Base-by-base conservation (phyloP, 2,329 filamentous ascomycete species). In the Apiospora marii region DNA sequence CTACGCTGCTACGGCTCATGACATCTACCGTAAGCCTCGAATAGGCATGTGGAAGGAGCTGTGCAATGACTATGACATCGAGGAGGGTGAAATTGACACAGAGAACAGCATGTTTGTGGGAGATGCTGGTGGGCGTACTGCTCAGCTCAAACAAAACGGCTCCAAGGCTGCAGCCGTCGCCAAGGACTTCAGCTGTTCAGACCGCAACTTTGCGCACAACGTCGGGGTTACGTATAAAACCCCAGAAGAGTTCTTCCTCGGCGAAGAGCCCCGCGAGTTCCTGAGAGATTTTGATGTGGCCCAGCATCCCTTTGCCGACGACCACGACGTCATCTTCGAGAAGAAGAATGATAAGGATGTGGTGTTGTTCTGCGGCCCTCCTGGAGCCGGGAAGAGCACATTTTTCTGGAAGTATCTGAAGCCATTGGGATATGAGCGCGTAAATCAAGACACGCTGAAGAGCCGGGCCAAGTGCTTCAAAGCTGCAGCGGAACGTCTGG, bases 371-470 rank as follows among this genome's bases (percentile, higher is more conserved):
- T 96, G 94, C 79, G 96, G 96, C 1, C 94, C 93, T 68, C 96
- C 96, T 0, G 95, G 94, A 1, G 91, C 94, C 3, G 96, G 96
- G 24, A 98, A 99, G 83, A 97, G 94, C 51, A 96, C 94, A 0
- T 98, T 96, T 79, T 98, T 92, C 83, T 94, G 92, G 90, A 91
- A 88, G 74, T 85, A 93, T 75, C 85, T 98, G 48, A 87, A 95
- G 80, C 93, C 93, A 34, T 83, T 96, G 41, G 93, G 92, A 4
- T 98, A 97, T 80, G 89, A 91, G 79, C 90, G 96, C 68, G 90
- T 98, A 43, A 99, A 98, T 78, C 96, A 98, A 84, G 96, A 98
- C 82, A 89, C 88, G 1, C 86, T 98, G 67, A 98, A 97, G 82
- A 92, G 90, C 75, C 85, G 88, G 73, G 88, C 91, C 68, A 92